Conservation (phyloP, 2,329 filamentous ascomycete genomes). For the Neocucurbitaria cava region DNA sequence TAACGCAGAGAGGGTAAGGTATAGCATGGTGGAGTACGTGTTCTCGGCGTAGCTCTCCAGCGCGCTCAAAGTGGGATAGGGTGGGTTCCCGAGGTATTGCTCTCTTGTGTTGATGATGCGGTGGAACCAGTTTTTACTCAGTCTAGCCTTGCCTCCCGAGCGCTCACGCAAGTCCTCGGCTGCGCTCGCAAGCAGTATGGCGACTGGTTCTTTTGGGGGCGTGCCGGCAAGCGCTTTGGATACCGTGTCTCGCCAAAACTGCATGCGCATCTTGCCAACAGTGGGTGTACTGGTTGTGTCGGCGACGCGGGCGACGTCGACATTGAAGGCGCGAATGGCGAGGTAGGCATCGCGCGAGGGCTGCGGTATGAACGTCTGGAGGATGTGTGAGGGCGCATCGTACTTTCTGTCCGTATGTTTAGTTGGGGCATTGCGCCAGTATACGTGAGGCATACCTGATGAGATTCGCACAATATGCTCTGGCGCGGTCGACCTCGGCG, state of each 20-base stretch:
- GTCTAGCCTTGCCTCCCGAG: slow-evolving; percentile 55
- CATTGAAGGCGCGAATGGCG: slow-evolving; percentile 88
- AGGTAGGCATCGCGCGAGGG: slow-evolving; percentile 82
- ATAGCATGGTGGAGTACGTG: slow-evolving; percentile 92
- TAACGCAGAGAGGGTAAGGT: slow-evolving; percentile 81
- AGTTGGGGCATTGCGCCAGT: background rate
- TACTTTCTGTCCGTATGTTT: slow-evolving; percentile 67
- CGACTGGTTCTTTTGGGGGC: slow-evolving; percentile 90
- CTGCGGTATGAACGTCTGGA: slow-evolving; percentile 82
- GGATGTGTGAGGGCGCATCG: slow-evolving; percentile 86
- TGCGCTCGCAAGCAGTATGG: slow-evolving; percentile 78
- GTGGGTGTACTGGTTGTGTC: slow-evolving; percentile 88
- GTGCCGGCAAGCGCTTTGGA: slow-evolving; percentile 76
- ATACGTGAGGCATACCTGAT: slow-evolving; percentile 53
- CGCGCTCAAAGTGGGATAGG: slow-evolving; percentile 74
- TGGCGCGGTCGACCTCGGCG: slow-evolving; percentile 61
- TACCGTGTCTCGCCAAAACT: slow-evolving; percentile 92
- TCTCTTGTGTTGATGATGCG: slow-evolving; percentile 83
- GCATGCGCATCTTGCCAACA: slow-evolving; percentile 86
- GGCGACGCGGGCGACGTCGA: slow-evolving; percentile 88
- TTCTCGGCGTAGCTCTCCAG: slow-evolving; percentile 92
- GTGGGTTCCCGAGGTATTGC: slow-evolving; percentile 81
- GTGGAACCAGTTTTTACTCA: slow-evolving; percentile 64
- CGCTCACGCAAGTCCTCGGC: slow-evolving; percentile 63
- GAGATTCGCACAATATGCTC: slow-evolving; percentile 65